Evolutionary conservation across 805 yeast genomes (phyloP).

Genomic region (Kregervanrija delftensis): DNA sequence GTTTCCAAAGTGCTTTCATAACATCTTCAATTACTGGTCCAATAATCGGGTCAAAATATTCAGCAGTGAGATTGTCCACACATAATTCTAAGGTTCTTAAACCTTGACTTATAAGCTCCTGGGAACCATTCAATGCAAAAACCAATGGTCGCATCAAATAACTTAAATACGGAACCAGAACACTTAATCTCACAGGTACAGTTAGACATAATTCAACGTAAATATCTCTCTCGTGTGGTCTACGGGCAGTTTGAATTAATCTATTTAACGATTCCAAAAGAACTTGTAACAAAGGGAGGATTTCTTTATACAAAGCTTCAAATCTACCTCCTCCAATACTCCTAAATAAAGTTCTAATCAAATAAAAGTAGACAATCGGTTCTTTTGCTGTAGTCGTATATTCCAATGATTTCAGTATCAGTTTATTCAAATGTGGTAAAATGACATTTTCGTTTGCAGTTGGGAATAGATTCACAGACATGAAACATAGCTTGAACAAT

Average conservation of each 20-base stretch:
- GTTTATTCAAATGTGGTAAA: slow-evolving; percentile 77
- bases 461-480: slow-evolving; percentile 93
- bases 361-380: slow-evolving; percentile 82
- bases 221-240: slow-evolving; percentile 87
- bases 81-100: slow-evolving; percentile 89
- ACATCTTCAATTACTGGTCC: slow-evolving; percentile 95
- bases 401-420: slow-evolving; percentile 74
- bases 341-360: slow-evolving; percentile 83
- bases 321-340: slow-evolving; percentile 97
- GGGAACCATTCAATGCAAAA: slow-evolving; percentile 81
- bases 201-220: slow-evolving; percentile 93
- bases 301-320: slow-evolving; percentile 86
- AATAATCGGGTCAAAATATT: slow-evolving; percentile 92
- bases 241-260: slow-evolving; percentile 72
- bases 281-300: slow-evolving; percentile 84
- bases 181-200: slow-evolving; percentile 91
- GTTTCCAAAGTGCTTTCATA: slow-evolving; percentile 88
- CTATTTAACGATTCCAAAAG: slow-evolving; percentile 79
- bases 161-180: slow-evolving; percentile 85
- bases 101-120: slow-evolving; percentile 91
- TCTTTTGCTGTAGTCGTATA: slow-evolving; percentile 81
- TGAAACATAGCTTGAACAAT: slow-evolving; percentile 84
- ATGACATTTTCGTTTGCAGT: slow-evolving; percentile 79
- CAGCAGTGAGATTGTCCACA: slow-evolving; percentile 93
- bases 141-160: slow-evolving; percentile 89